Conservation (phyloP, 805 yeast genomes). For the Candida schatavii region DNA sequence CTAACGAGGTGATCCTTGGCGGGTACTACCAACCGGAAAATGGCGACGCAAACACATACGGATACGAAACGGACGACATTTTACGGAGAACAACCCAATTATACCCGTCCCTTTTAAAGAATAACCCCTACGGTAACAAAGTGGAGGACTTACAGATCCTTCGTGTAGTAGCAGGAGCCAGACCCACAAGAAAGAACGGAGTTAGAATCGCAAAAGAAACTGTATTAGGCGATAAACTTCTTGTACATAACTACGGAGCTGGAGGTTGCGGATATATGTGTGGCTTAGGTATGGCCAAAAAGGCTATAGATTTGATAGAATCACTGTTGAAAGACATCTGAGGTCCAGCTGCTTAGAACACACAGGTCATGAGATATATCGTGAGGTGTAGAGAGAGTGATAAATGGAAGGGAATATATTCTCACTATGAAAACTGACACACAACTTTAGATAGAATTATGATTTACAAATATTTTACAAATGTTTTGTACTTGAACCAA, state of each 20-base stretch:
- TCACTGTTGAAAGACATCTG: too few relatives aligned
- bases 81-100: slow-evolving; percentile 14
- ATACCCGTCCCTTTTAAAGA: slow-evolving; percentile 15
- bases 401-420: too few relatives aligned
- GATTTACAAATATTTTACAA: too few relatives aligned
- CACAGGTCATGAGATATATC: too few relatives aligned
- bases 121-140: slow-evolving; percentile 7
- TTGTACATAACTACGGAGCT: slow-evolving; percentile 26
- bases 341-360: too few relatives aligned
- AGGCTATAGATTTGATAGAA: slow-evolving; percentile 1
- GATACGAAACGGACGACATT: slow-evolving; percentile 18
- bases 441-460: too few relatives aligned
- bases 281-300: slow-evolving; percentile 20
- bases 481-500: too few relatives aligned
- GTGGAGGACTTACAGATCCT: slow-evolving; percentile 19
- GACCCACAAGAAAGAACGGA: slow-evolving; percentile 25
- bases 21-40: slow-evolving; percentile 21
- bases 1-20: slow-evolving; percentile 17
- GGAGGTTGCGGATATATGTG: slow-evolving; percentile 24
- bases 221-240: neutral
- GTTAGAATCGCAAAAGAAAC: slow-evolving; percentile 18
- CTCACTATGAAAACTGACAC: too few relatives aligned
- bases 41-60: slow-evolving; percentile 15
- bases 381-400: too few relatives aligned
- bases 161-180: slow-evolving; percentile 20